Percentiles rank a stretch among this genome's conserved stretches.
Conservation (phyloP, 495 filamentous ascomycete species). For the Terfezia boudieri region DNA sequence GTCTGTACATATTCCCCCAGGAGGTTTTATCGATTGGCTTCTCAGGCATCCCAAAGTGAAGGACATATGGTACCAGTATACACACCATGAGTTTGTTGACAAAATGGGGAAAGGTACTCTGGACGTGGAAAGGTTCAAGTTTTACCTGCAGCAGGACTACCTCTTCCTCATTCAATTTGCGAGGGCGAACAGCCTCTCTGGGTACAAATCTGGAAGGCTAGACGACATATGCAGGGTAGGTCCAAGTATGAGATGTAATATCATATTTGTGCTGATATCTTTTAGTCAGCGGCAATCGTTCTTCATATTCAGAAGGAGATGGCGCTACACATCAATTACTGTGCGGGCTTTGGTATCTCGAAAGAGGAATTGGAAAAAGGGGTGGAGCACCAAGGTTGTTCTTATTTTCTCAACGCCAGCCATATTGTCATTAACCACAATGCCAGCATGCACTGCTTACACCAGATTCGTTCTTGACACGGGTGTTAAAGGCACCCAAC, state of each 20-base stretch:
- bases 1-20: conserved; percentile 58
- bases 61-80: conserved; percentile 45
- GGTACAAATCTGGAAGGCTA: conserved; percentile 58
- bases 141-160: conserved; percentile 78
- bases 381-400: conserved; percentile 27
- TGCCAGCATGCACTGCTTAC: conserved; percentile 46
- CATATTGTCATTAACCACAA: not conserved
- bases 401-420: too few species aligned
- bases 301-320: conserved; percentile 53
- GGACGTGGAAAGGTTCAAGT: conserved; percentile 49
- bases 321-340: conserved; percentile 58
- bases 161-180: conserved; percentile 76
- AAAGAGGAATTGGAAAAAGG: conserved; percentile 46
- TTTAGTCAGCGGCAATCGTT: conserved; percentile 27
- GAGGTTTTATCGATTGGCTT: conserved; percentile 61
- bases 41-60: conserved; percentile 53
- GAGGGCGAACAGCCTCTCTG: conserved; percentile 57
- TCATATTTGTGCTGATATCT: not conserved
- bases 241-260: not conserved
- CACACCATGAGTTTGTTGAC: conserved; percentile 58
- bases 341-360: conserved; percentile 52
- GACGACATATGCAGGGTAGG: conserved; percentile 55
- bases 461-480: conserved; percentile 63
- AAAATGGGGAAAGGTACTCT: conserved; percentile 54
- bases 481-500: conserved; percentile 64